Percentiles rank a stretch among this genome's conserved stretches.
Conservation (phyloP, 2,329 filamentous ascomycete species). For the Byssothecium circinans region DNA sequence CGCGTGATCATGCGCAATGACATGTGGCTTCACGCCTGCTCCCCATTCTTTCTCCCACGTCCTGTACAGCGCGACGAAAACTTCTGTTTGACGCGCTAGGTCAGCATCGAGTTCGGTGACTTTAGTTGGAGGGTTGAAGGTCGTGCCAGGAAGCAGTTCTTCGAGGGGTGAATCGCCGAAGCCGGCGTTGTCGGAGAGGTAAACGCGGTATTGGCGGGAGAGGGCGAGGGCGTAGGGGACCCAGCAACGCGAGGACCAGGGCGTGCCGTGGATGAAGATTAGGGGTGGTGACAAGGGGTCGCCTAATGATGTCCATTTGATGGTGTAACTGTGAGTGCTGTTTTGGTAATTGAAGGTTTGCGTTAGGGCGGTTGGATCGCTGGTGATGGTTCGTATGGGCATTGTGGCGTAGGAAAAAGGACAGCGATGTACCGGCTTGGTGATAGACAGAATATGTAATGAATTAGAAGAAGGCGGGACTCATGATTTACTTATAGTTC, state of each 20-base stretch:
- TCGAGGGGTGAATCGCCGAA: constrained; percentile 22
- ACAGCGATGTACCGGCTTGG: background rate
- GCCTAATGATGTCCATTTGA: constrained; percentile 20
- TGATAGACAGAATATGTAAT: too few relatives aligned
- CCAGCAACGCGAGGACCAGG: constrained; percentile 27
- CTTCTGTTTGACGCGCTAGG: constrained; percentile 19
- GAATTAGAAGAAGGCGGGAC: too few relatives aligned
- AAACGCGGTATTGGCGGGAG: constrained; percentile 17
- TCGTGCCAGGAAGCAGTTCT: background rate
- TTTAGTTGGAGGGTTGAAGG: constrained; percentile 2
- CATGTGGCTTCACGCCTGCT: constrained; percentile 10
- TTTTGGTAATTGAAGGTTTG: constrained; percentile 15
- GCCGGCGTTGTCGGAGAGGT: constrained; percentile 25
- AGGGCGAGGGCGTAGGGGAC: constrained; percentile 16
- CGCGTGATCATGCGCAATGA: constrained; percentile 24
- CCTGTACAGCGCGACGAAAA: constrained; percentile 19
- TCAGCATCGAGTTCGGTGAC: constrained; percentile 16
- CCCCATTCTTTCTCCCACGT: constrained; percentile 14
- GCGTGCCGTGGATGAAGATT: constrained; percentile 25
- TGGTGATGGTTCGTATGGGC: background rate
- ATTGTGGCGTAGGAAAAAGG: background rate
- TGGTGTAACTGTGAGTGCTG: constrained; percentile 14
- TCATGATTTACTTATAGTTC: too few relatives aligned
- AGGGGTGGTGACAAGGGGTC: constrained; percentile 11
- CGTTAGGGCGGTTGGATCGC: constrained; percentile 5